Conservation (phyloP, 371 early-diverging fungal species). For the Syncephalastrum racemosum region DNA sequence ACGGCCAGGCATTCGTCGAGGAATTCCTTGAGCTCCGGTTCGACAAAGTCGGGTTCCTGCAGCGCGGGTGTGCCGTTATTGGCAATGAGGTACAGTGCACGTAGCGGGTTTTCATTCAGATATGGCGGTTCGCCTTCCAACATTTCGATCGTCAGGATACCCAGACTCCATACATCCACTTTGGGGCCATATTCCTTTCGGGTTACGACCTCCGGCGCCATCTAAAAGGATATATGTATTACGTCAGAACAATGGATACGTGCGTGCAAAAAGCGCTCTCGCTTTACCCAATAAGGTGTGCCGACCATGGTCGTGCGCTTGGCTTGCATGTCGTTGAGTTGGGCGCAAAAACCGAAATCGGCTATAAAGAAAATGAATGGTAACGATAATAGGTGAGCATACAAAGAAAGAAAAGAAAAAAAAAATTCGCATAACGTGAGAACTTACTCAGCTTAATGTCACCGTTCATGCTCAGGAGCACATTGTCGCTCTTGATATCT, state of each 20-base stretch:
- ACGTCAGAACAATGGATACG: neutral
- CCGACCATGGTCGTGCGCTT: constrained; percentile 93
- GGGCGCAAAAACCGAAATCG: constrained; percentile 96
- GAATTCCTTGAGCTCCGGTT: constrained; percentile 82
- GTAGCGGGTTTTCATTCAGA: constrained; percentile 87
- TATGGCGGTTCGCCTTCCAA: constrained; percentile 95
- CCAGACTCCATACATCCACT: constrained; percentile 97
- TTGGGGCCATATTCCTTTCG: constrained; percentile 92
- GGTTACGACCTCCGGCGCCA: constrained; percentile 96
- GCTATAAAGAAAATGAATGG: constrained; percentile 47
- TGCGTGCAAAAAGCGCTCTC: neutral
- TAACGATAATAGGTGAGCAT: neutral
- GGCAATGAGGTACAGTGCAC: constrained; percentile 93
- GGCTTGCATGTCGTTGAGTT: constrained; percentile 74
- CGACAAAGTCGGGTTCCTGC: constrained; percentile 85
- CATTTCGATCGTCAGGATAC: constrained; percentile 96
- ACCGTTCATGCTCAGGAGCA: constrained; percentile 83
- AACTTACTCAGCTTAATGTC: constrained; percentile 87
- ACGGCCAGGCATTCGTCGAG: constrained; percentile 83
- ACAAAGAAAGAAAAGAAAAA: constrained; percentile 1
- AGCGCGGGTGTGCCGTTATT: constrained; percentile 95
- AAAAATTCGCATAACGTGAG: too few relatives aligned
- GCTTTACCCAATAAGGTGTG: constrained; percentile 78
- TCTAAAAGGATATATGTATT: constrained; percentile 35
- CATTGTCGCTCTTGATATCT: constrained; percentile 98